Percentiles rank a stretch among this genome's conserved stretches.
Evolutionary conservation across 768 basidiomycete species (phyloP).

Genomic region (Leccinum imitatum): DNA sequence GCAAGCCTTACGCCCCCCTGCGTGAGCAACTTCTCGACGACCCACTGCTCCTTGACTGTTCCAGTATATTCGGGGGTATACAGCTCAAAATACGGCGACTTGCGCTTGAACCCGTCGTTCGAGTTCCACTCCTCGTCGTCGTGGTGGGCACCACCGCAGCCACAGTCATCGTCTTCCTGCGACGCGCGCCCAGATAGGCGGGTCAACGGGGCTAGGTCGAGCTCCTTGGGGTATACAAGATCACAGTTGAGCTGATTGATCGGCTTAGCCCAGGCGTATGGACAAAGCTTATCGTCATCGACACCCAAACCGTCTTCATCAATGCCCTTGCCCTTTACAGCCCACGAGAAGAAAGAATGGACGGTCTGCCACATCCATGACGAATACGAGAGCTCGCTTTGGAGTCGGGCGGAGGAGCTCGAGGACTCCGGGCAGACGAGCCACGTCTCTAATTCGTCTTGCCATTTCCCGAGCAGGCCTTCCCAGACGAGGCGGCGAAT

Average conservation of each 20-base stretch:
- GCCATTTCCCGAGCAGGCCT: conserved; percentile 72
- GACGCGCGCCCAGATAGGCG: conserved; percentile 32
- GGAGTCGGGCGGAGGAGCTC: conserved; percentile 2
- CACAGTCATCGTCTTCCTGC: conserved; percentile 1
- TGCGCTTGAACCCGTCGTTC: neutral
- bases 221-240: conserved; percentile 72
- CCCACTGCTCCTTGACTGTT: conserved; percentile 58
- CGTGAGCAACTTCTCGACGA: conserved; percentile 80
- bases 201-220: conserved; percentile 40
- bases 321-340: neutral
- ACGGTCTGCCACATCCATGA: conserved; percentile 29
- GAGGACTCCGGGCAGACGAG: conserved; percentile 53
- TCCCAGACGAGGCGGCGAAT: conserved; percentile 87
- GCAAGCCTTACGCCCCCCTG: conserved; percentile 85
- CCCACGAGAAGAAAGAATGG: conserved; percentile 9
- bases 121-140: neutral
- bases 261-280: conserved; percentile 73
- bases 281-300: conserved; percentile 67
- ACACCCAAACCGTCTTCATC: conserved; percentile 31
- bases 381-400: conserved; percentile 1
- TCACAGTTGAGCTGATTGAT: conserved; percentile 81
- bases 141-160: neutral
- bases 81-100: conserved; percentile 55
- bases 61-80: conserved; percentile 82
- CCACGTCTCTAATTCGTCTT: conserved; percentile 61